Conservation (phyloP, 345 rosid genomes). For the Eucalyptus curtisii region DNA sequence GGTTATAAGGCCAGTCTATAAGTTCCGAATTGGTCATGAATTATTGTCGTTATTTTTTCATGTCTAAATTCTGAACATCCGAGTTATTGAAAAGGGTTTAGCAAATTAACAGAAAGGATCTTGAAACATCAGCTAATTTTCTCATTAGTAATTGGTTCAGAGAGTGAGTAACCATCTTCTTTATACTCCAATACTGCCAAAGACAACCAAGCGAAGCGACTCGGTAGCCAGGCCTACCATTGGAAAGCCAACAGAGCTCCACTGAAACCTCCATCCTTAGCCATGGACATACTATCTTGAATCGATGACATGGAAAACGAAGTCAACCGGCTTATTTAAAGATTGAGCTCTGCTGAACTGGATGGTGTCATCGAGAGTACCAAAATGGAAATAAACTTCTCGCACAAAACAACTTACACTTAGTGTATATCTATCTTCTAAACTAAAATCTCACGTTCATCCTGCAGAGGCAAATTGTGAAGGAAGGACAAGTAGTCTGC, state of each 20-base stretch:
- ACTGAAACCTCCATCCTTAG: background rate
- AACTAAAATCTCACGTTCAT: background rate
- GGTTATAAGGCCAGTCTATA: background rate
- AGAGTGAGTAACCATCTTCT: background rate
- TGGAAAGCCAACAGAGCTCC: background rate
- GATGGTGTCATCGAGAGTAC: background rate
- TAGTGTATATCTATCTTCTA: background rate
- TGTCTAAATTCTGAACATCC: background rate
- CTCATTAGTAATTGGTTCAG: background rate
- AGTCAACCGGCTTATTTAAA: background rate
- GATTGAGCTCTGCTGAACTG: background rate
- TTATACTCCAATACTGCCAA: background rate
- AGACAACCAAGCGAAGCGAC: background rate
- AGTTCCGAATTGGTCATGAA: background rate
- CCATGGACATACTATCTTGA: background rate
- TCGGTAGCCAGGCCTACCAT: background rate
- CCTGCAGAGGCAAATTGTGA: conserved; percentile 68
- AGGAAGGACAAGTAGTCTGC: conserved; percentile 88
- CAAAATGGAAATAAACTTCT: background rate
- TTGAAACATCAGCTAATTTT: background rate
- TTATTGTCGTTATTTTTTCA: background rate
- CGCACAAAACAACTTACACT: background rate
- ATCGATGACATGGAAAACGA: background rate
- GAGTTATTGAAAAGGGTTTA: background rate
- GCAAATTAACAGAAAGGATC: conserved; percentile 5